Conservation (phyloP, 306 rosid species). For the Cyamopsis tetragonoloba region DNA sequence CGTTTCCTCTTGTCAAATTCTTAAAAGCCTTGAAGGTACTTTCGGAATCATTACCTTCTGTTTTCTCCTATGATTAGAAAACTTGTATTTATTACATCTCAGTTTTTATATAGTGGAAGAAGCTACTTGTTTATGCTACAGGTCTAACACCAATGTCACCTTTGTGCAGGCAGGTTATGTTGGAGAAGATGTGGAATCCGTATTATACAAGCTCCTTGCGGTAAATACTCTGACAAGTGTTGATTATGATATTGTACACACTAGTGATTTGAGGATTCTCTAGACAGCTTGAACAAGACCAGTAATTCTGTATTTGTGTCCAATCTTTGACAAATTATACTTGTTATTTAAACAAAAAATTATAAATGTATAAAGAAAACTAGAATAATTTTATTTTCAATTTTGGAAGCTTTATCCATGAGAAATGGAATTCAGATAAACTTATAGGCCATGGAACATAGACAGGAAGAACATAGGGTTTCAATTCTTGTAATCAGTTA, state of each 20-base stretch:
- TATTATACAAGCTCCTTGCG: constrained; percentile 85
- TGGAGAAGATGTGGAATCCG: constrained; percentile 98
- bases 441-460: neutral
- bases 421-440: neutral
- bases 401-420: constrained; percentile 3
- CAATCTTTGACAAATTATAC: neutral
- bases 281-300: neutral
- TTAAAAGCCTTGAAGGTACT: neutral
- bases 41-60: neutral
- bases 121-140: neutral
- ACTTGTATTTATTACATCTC: neutral
- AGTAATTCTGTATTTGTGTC: constrained; percentile 4
- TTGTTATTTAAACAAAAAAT: constrained; percentile 9
- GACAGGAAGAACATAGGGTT: neutral
- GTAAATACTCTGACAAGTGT: constrained; percentile 38
- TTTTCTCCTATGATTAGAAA: neutral
- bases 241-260: neutral
- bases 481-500: constrained; percentile 10
- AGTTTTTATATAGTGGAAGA: constrained; percentile 4
- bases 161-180: constrained; percentile 93
- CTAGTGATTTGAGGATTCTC: constrained; percentile 8
- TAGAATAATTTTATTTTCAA: neutral
- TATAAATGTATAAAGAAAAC: neutral
- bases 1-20: constrained; percentile 12
- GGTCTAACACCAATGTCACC: constrained; percentile 14